Base-by-base conservation (phyloP, 768 basidiomycete species). In the Coprinopsis cinerea region DNA sequence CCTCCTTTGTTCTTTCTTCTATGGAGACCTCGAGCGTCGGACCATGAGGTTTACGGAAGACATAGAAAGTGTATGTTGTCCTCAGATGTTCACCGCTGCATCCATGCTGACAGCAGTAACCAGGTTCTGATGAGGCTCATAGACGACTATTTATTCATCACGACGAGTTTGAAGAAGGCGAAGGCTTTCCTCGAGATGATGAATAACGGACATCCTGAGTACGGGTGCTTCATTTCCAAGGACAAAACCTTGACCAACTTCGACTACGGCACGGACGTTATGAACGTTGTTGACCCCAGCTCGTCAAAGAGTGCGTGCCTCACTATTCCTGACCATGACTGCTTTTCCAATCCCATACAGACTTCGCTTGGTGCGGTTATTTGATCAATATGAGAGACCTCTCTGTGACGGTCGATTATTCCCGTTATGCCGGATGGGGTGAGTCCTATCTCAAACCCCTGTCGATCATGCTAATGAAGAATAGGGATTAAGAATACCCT, bases 91-190 rank as follows among this genome's bases (percentile, higher is more conserved):
- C 4, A 24, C 9, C 47, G 23, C 4, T 23, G 24, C 2, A 40
- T 2, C 34, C 20, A 36, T 24, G 26, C 20, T 17, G 28, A 27
- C 26, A 18, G 28, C 7, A 14, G 44, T 22, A n/a, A 15, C 41
- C 24, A 95, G 93, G 59, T 85, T 17, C 69, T 98, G 3, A 68
- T 96, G 26, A 77, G 96, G 51, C 75, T 92, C 51, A 82, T 95
- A n/a, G 96, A 99, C 59, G 96, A 99, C 61, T 99, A 97, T 62
- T 68, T 98, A 36, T 86, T 89, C 54, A 74, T 99, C 48, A 90
- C 92, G 3, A 85, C 89, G 1, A 76, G 74, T 47, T 65, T 66
- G 2, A 37, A 56, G 5, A 76, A 77, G 55, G 95, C 95, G 0
- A 67, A 58, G 41, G 67, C 66, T 0, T 99, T 96, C 62, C 64